These are phyloP conservation scores for Pythium periplocum DNA, from an alignment of 352 stramenopile genomes.

Conservation along the genomic window DNA sequence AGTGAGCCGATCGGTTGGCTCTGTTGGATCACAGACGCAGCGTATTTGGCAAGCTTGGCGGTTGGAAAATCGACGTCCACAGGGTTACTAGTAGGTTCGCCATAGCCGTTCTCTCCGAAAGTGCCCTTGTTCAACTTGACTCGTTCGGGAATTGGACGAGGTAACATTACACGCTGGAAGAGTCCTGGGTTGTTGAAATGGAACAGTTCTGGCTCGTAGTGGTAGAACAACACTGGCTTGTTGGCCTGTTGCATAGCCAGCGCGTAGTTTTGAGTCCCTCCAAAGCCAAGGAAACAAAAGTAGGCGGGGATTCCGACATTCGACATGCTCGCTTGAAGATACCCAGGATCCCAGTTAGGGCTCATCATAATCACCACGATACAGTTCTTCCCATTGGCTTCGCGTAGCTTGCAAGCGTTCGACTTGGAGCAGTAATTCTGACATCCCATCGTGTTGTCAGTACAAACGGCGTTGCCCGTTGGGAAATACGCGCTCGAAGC, in stretches of 20 bases:
- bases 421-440: slow-evolving; percentile 29
- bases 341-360: slow-evolving; percentile 20
- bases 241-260: slow-evolving; percentile 13
- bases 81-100: slow-evolving; percentile 26
- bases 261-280: slow-evolving; percentile 6
- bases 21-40: slow-evolving; percentile 11
- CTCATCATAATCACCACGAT: slow-evolving; percentile 33
- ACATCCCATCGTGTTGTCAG: slow-evolving; percentile 28
- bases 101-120: slow-evolving; percentile 41
- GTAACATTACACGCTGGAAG: slow-evolving; percentile 39
- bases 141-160: slow-evolving; percentile 13
- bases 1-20: slow-evolving; percentile 13
- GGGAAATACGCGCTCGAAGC: slow-evolving; percentile 16
- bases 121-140: slow-evolving; percentile 8
- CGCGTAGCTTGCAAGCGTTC: slow-evolving; percentile 24
- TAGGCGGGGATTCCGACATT: slow-evolving; percentile 38
- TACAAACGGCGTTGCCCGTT: slow-evolving; percentile 11
- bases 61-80: slow-evolving; percentile 34
- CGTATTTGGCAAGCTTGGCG: slow-evolving; percentile 26
- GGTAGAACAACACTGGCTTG: slow-evolving; percentile 32
- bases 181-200: slow-evolving; percentile 19
- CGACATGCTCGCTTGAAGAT: slow-evolving; percentile 23
- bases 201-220: slow-evolving; percentile 47
- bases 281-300: slow-evolving; percentile 31
- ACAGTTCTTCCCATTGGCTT: slow-evolving; percentile 25